Base-by-base conservation (phyloP, 2,329 filamentous ascomycete genomes). In the Penicillium frequentans region DNA sequence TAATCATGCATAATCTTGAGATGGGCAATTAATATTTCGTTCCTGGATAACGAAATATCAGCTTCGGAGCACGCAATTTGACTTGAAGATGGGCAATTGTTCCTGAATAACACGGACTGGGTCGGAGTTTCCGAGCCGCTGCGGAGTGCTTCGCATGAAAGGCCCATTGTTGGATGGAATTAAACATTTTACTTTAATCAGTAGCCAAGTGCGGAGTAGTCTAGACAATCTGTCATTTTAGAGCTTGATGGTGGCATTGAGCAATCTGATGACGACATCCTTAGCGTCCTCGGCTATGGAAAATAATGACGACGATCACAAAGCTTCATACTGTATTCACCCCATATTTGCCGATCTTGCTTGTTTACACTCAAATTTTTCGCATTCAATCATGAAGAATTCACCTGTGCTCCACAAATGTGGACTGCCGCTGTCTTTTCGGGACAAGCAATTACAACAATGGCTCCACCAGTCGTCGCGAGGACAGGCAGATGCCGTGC, bases 241-340 rank as follows among this genome's bases (percentile, higher is more conserved):
- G 45, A 47, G 26, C 27, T 27, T 47, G 45, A 50, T 50, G 33
- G 48, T 39, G 48, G 48, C 23, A 50, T 50, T 50, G 16, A 27
- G 10, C 9, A 50, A 42, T 27, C 48, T 42, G 24, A 50, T 50
- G 48, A 39, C 48, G 48, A 39, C 33, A 50, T 50, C 21, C n/a
- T 50, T 50, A 50, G 48, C 33, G 48, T 39, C 21, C 48, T 50
- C 48, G 48, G 48, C 48, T 50, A 50, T 27, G 5, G 8, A 13
- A 27, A n/a, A 8, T 16, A 10, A 26, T 6, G 48, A 50, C 33
- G 35, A 50, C 16, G 13, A 27, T 27, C 48, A 24, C 19, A 29
- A 16, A 24, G 33, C 33, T 50, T 26, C 21, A 50, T 39, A 33
- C 48, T 33, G 16, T 4, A 42, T n/a, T 21, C 3, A 11, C 14